Evolutionary conservation across 2,329 filamentous ascomycete species (phyloP).

Genomic region (Penicillium sp.): DNA sequence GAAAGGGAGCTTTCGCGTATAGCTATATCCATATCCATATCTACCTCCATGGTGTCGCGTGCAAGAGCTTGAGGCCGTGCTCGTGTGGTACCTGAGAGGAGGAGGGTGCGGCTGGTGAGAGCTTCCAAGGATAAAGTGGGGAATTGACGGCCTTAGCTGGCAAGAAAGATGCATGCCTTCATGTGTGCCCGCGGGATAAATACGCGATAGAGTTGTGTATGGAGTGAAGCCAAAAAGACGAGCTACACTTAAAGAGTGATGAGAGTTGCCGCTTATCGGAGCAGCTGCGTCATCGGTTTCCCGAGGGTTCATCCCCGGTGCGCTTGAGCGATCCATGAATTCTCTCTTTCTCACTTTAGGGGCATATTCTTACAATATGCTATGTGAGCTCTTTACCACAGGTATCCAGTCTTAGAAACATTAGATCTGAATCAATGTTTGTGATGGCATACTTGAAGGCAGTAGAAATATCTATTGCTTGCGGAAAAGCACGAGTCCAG

Average conservation of each 20-base stretch:
- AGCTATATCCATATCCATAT: not conserved
- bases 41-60: not conserved
- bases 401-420: not conserved
- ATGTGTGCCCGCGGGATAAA: not conserved
- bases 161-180: slow-evolving; percentile 32
- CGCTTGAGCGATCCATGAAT: not conserved
- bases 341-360: not conserved
- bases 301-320: not conserved
- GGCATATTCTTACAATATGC: not conserved
- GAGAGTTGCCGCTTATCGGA: slow-evolving; percentile 26
- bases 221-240: not conserved
- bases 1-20: slow-evolving; percentile 38
- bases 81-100: not conserved
- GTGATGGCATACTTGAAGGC: not conserved
- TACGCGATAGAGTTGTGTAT: not conserved
- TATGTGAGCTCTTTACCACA: not conserved
- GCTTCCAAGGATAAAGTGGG: slow-evolving; percentile 12
- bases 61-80: not conserved
- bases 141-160: slow-evolving; percentile 23
- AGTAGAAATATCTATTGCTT: not conserved
- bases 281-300: slow-evolving; percentile 28
- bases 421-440: not conserved
- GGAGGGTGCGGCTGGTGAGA: not conserved
- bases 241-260: slow-evolving; percentile 10
- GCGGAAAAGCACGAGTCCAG: not conserved